phyloP scores from a whole-genome alignment of 768 basidiomycete species.

The Rhizopogon vesiculosus region DNA sequence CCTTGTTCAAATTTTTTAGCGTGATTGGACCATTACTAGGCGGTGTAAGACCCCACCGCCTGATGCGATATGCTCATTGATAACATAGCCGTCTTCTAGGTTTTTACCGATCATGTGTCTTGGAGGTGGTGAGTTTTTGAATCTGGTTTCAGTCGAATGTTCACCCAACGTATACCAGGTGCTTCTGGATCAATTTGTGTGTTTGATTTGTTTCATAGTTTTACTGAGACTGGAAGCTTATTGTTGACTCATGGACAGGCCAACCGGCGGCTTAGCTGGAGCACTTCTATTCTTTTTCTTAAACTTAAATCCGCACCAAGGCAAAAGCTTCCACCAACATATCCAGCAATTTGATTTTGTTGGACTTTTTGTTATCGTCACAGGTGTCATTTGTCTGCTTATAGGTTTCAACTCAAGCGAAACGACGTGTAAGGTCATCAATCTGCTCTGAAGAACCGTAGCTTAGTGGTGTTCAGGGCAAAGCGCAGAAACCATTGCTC shows the following conservation, averaged over 20 bases:
- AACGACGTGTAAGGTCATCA: constrained; percentile 21
- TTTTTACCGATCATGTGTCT: constrained; percentile 28
- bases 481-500: constrained; percentile 28
- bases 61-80: background rate
- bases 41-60: constrained; percentile 19
- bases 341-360: constrained; percentile 33
- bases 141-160: background rate
- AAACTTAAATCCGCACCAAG: constrained; percentile 30
- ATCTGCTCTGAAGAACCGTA: background rate
- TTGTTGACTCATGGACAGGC: constrained; percentile 15
- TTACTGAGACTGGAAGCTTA: background rate
- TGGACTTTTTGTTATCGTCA: constrained; percentile 31
- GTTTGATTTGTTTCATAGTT: background rate
- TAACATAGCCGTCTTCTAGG: constrained; percentile 10
- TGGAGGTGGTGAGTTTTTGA: constrained; percentile 34
- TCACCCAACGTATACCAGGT: constrained; percentile 17
- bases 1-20: constrained; percentile 9
- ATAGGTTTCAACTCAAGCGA: constrained; percentile 34
- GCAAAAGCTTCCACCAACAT: constrained; percentile 25
- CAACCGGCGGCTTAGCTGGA: constrained; percentile 31
- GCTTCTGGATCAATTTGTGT: constrained; percentile 33
- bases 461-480: constrained; percentile 19
- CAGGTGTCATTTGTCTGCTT: constrained; percentile 32
- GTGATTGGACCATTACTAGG: constrained; percentile 41
- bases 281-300: constrained; percentile 29